Percentiles rank a stretch among this genome's conserved stretches.
phyloP scores from a whole-genome alignment of 1,139 yeast species.

The Sugiyamaella grinbergsii region DNA sequence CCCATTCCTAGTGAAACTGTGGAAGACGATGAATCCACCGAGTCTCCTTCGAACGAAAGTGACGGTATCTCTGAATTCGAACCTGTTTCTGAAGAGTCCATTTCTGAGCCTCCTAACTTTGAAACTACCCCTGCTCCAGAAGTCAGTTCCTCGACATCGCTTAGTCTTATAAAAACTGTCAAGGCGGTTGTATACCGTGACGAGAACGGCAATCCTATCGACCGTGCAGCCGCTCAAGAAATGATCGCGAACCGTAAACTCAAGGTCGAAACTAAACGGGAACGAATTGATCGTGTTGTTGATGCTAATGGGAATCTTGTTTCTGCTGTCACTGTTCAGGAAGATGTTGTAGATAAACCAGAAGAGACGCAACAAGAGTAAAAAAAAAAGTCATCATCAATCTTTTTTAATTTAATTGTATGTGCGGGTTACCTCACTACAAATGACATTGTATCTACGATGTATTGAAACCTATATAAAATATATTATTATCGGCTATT shows the following conservation, averaged over 20 bases:
- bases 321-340: conserved; percentile 2
- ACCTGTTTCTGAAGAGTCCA: conserved; percentile 5
- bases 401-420: neutral
- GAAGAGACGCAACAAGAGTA: neutral
- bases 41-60: conserved; percentile 12
- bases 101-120: conserved; percentile 7
- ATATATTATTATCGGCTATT: neutral
- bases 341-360: conserved; percentile 2
- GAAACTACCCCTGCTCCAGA: conserved; percentile 17
- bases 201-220: conserved; percentile 39
- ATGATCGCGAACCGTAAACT: conserved; percentile 21
- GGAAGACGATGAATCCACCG: conserved; percentile 14
- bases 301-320: conserved; percentile 15
- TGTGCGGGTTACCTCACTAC: neutral
- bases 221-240: conserved; percentile 36
- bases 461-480: neutral
- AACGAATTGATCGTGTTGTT: conserved; percentile 14
- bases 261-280: conserved; percentile 19
- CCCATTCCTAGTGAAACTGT: conserved; percentile 27
- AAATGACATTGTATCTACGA: conserved; percentile 1
- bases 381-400: neutral
- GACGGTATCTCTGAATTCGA: conserved; percentile 18
- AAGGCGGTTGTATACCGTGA: conserved; percentile 39
- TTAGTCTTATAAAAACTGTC: conserved; percentile 21
- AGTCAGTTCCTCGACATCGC: conserved; percentile 15